Evolutionary conservation across 768 basidiomycete species (phyloP).

Genomic region (Steccherinum ochraceum): DNA sequence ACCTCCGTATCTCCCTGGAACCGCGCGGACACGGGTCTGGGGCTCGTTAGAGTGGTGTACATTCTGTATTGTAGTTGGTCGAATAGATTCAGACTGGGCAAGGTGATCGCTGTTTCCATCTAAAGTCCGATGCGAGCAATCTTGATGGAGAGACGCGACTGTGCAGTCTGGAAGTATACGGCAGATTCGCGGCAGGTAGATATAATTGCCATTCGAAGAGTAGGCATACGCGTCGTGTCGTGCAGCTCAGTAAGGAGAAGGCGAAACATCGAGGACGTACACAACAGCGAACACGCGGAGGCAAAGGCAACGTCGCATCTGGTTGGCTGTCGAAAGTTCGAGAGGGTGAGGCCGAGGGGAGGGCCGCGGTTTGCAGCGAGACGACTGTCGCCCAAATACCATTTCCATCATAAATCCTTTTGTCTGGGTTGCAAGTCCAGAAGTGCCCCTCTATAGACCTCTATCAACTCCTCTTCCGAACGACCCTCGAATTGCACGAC

Average conservation of each 20-base stretch:
- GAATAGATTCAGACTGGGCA: too few relatives aligned
- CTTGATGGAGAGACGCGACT: not conserved
- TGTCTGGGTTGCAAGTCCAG: not conserved
- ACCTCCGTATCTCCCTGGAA: constrained; percentile 84
- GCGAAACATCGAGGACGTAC: too few relatives aligned
- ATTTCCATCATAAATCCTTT: constrained; percentile 8
- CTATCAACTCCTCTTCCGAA: constrained; percentile 5
- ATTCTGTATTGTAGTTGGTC: too few relatives aligned
- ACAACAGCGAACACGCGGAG: too few relatives aligned
- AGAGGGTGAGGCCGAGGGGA: too few relatives aligned
- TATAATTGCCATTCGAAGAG: too few relatives aligned
- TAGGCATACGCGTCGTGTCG: too few relatives aligned
- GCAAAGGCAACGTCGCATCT: too few relatives aligned
- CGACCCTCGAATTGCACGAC: constrained; percentile 10
- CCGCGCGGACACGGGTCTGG: constrained; percentile 47
- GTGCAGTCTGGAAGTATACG: too few relatives aligned
- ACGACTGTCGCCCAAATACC: constrained; percentile 8
- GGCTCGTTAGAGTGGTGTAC: constrained; percentile 87
- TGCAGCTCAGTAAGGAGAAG: too few relatives aligned
- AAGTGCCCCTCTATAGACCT: not conserved
- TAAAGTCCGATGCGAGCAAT: not conserved
- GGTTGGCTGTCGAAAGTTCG: not conserved
- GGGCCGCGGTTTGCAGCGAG: too few relatives aligned
- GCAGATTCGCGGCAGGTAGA: too few relatives aligned
- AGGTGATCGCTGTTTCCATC: not conserved